These are phyloP conservation scores for Ophiostoma triangulosporum DNA, from an alignment of 2,329 filamentous ascomycete genomes.

Conservation along the genomic window DNA sequence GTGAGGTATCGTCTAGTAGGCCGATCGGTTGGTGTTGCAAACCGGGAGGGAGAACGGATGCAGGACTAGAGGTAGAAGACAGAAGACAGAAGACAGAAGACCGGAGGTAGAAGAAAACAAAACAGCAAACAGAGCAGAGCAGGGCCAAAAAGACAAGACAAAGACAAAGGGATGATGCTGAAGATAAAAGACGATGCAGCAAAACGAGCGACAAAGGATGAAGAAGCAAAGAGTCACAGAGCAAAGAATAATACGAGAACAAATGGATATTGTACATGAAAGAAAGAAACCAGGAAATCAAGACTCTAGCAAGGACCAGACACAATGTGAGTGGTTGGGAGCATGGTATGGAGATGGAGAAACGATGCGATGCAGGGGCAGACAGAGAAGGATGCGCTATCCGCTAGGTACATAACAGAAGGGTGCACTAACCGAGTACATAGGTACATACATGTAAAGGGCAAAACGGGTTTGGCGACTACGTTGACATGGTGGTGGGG, in stretches of 20 bases:
- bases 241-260: slow-evolving; percentile 1
- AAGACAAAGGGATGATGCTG: not conserved
- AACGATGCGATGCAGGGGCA: slow-evolving; percentile 9
- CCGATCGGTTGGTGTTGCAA: too few species aligned
- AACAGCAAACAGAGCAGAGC: not conserved
- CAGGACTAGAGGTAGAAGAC: not conserved
- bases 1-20: too few species aligned
- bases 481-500: not conserved
- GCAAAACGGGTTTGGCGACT: not conserved
- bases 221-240: not conserved
- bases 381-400: not conserved
- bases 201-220: not conserved
- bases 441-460: too few species aligned
- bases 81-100: not conserved
- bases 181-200: not conserved
- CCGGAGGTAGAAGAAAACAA: not conserved
- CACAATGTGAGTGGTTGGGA: not conserved
- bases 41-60: too few species aligned
- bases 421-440: too few species aligned
- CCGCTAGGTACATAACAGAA: too few species aligned
- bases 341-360: not conserved
- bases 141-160: not conserved
- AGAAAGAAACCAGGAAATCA: not conserved
- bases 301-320: not conserved
- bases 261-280: not conserved